Base-by-base conservation (phyloP, 1,284 basidiomycete species). In the Rhodotorula sp. region DNA sequence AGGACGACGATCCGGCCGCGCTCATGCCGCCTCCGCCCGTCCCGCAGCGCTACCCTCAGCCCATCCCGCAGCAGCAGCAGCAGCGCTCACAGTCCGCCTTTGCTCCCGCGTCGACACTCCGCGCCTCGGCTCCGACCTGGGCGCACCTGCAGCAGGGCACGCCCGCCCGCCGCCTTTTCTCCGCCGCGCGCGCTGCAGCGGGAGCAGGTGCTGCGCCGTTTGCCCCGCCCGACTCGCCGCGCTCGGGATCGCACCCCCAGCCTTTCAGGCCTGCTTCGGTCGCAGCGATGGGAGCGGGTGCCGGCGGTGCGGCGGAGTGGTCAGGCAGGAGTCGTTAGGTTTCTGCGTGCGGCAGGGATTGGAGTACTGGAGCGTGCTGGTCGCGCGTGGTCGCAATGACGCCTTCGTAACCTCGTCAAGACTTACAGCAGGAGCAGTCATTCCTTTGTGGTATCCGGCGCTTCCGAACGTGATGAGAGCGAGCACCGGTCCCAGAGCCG, bases 21-120 rank as follows among this genome's bases (percentile, higher is more conserved):
- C 42, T 45, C n/a, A 66, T 66, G 64, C 64, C 58, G 27, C 64
- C 64, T 3, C 64, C 64, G 25, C 64, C 57, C 9, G 21, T 60
- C 2, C 64, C 64, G 13, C 2, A 23, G 23, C 13, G 12, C 25
- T 7, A 14, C 3, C 5, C 34, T 34, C 34, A 34, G 34, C 34
- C 34, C 34, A 34, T 34, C 13, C 48, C 41, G 55, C 25, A 44
- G 19, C 41, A 44, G 45, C 48, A 52, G 21, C 48, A 52, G n/a
- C 54, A 50, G 44, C 19, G 41, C 2, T 21, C 12, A 16, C 45
- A 17, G 4, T 21, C 27, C 19, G 3, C 16, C 3, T 46, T 59
- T 25, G 45, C 27, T n/a, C 7, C 42, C 56, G 21, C 44, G 16
- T 21, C 54, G 8, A 41, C 54, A 17, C 17, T 41, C 16, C 57